Evolutionary conservation across 139 green algal species (phyloP).

Genomic region (Haematococcus lacustris): DNA sequence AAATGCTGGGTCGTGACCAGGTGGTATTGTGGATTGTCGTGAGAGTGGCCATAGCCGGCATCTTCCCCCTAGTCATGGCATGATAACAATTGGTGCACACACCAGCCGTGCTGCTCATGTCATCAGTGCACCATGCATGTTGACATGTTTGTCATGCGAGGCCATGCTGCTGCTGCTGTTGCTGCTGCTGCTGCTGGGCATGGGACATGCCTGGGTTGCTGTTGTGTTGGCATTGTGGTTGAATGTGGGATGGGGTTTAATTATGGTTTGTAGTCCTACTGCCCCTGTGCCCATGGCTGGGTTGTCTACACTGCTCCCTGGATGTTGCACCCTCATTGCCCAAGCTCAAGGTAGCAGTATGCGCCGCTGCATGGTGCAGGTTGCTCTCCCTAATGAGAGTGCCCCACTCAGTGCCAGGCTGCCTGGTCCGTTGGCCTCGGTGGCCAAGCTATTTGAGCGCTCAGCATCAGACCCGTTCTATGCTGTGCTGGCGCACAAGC

Average conservation of each 20-base stretch:
- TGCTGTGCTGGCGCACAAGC: slow-evolving; percentile 60
- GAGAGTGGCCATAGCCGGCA: not conserved
- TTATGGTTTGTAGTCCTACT: not conserved
- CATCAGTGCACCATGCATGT: too few species aligned
- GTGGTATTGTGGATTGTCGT: not conserved
- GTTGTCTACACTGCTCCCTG: too few species aligned
- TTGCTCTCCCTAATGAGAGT: not conserved
- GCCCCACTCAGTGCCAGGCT: not conserved
- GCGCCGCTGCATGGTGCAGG: not conserved
- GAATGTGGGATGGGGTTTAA: not conserved
- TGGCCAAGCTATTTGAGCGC: slow-evolving; percentile 12
- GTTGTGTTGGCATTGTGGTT: too few species aligned
- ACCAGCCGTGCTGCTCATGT: not conserved
- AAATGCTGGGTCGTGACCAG: not conserved
- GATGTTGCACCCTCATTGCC: not conserved
- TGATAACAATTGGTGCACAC: not conserved
- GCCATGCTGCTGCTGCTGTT: too few species aligned
- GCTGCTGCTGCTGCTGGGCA: too few species aligned
- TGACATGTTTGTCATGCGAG: too few species aligned
- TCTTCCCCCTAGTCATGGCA: not conserved
- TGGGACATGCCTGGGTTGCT: too few species aligned
- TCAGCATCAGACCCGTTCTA: slow-evolving; percentile 65
- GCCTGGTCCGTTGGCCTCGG: slow-evolving; percentile 11
- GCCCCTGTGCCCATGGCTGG: not conserved
- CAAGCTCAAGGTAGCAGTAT: slow-evolving; percentile 1